Evolutionary conservation across 2,329 filamentous ascomycete genomes (phyloP).

Genomic region (Paracoccidioides lutzii): DNA sequence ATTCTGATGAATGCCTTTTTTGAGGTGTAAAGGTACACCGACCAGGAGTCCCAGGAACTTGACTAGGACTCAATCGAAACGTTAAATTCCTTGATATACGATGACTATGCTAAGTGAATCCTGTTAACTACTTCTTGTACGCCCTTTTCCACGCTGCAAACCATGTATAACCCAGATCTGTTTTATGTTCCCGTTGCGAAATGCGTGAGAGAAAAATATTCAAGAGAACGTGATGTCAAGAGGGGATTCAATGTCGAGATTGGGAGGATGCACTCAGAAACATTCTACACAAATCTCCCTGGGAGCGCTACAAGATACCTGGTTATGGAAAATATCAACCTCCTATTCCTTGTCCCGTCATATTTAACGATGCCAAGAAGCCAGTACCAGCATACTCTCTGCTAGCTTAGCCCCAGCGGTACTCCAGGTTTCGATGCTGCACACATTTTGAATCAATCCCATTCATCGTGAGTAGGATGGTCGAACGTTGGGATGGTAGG

Average conservation of each 20-base stretch:
- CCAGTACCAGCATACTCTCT: background rate
- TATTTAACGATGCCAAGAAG: no score
- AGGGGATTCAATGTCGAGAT: background rate
- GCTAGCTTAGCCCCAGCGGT: background rate
- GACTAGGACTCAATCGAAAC: background rate
- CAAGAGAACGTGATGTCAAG: background rate
- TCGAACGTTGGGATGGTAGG: background rate
- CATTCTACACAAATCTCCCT: background rate
- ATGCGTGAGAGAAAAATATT: background rate
- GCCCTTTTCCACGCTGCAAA: background rate
- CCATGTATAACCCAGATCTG: background rate
- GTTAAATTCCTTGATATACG: background rate
- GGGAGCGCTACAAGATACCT: background rate
- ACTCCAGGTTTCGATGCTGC: background rate
- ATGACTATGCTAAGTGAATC: background rate
- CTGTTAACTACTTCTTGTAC: background rate
- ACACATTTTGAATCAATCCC: background rate
- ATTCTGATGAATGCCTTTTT: background rate
- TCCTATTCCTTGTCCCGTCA: background rate
- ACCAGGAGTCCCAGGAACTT: background rate
- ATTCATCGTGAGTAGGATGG: background rate
- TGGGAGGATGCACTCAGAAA: background rate
- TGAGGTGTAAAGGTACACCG: background rate
- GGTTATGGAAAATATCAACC: background rate
- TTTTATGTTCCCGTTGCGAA: background rate